A percentile compares a stretch with the other conserved stretches of the same genome.
Evolutionary conservation across 2,329 filamentous ascomycete genomes (phyloP).

Genomic region (Pseudogymnoascus sp.): DNA sequence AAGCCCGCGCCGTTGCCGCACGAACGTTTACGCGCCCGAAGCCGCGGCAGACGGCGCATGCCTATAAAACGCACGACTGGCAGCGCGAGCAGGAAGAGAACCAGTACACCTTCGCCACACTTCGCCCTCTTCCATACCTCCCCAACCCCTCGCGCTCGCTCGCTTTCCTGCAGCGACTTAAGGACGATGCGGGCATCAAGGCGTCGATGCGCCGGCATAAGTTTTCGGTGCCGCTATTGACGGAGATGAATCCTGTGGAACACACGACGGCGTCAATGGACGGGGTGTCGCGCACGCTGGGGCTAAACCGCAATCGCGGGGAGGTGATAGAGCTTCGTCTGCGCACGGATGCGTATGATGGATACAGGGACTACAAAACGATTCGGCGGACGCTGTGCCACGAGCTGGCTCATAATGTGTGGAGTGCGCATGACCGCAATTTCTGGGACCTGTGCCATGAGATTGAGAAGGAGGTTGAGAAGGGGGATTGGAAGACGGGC

Average conservation of each 20-base stretch:
- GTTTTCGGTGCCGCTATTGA: conserved; percentile 77
- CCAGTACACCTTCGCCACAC: conserved; percentile 71
- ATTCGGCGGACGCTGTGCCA: conserved; percentile 91
- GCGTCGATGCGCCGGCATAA: conserved; percentile 75
- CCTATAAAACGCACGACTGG: conserved; percentile 37
- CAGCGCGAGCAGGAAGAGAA: conserved; percentile 39
- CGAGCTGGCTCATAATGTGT: conserved; percentile 89
- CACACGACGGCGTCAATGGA: conserved; percentile 68
- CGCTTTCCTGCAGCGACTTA: conserved; percentile 65
- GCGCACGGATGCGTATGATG: conserved; percentile 89
- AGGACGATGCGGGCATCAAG: conserved; percentile 77
- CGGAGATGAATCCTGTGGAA: conserved; percentile 86
- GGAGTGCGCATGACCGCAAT: conserved; percentile 69
- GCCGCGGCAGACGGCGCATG: conserved; percentile 28
- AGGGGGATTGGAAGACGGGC: conserved; percentile 66
- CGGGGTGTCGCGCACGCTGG: conserved; percentile 65
- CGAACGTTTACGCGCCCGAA: conserved; percentile 35
- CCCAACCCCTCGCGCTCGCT: conserved; percentile 65
- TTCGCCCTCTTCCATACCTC: conserved; percentile 69
- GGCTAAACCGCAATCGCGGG: conserved; percentile 78
- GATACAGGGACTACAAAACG: conserved; percentile 85
- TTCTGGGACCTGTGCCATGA: conserved; percentile 86
- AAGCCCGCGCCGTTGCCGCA: conserved; percentile 41
- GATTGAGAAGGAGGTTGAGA: conserved; percentile 81
- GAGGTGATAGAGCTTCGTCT: conserved; percentile 86